Base-by-base conservation (phyloP, 2,329 filamentous ascomycete species). In the Plectosphaerella plurivora region DNA sequence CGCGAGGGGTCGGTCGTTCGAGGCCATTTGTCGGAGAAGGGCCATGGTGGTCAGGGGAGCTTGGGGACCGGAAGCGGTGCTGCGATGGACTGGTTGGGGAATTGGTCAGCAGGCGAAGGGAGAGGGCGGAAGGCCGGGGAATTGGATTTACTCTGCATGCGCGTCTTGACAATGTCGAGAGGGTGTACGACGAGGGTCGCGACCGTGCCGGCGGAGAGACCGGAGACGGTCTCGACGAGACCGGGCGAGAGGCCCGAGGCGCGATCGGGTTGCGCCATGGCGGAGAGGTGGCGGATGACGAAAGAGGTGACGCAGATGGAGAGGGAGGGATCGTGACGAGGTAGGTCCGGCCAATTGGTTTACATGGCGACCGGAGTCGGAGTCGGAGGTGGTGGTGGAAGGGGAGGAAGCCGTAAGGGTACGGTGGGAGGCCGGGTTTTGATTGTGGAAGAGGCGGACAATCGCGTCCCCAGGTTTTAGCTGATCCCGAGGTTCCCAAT, bases 151-250 rank as follows among this genome's bases (percentile, higher is more conserved):
- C 89, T 86, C 74, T 99, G 94, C 66, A 99, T 84, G 58, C 94
- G 88, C 55, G 93, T 97, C 78, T 99, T 99, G 67, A 97, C 86
- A 58, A 99, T 86, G 73, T 99, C 94, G 55, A 99, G 83, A 33
- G 94, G 94, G 67, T 97, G 93, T 50, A 94, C 88, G 52, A 85
- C 86, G 47, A 97, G 78, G 22, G 94, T 97, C 50, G 92, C 88
- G 61, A 91, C 81, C 52, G 91, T 81, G 56, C 94, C 94, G 54
- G 94, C 94, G 58, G 87, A 88, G 70, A 99, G 87, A 61, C 94
- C 94, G 56, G 94, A 91, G 68, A 92, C 78, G 64, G 88, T 87
- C 80, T 97, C 94, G 71, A 97, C 82, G 65, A 89, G 71, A 62
- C 88, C 90, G 71, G 89, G 84, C 64, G 88, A 87, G 66, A 88